These are phyloP conservation scores for Spizellomyces punctatus DNA, from an alignment of 192 early-diverging fungal genomes.

Conservation along the genomic window DNA sequence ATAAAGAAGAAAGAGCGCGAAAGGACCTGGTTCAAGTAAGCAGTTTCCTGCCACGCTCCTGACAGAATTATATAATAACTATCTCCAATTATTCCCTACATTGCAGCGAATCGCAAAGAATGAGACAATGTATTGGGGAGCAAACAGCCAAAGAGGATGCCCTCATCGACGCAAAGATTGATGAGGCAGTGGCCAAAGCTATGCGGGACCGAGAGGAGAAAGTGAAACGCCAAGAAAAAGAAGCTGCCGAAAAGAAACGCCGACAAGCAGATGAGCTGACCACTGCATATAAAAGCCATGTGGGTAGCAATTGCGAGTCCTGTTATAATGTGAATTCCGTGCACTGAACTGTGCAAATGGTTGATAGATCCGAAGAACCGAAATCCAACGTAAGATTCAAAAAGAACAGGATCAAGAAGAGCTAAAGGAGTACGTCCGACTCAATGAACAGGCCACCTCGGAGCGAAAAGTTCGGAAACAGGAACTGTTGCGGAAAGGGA, in stretches of 20 bases:
- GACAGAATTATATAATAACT: not conserved
- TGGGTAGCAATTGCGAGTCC: not conserved
- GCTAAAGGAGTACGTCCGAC: conserved; percentile 23
- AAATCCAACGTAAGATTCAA: not conserved
- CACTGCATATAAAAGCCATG: not conserved
- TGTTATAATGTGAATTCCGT: not conserved
- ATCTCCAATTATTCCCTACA: not conserved
- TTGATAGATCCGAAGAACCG: not conserved
- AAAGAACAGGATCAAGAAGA: conserved; percentile 10
- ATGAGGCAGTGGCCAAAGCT: conserved; percentile 34
- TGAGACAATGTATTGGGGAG: conserved; percentile 35
- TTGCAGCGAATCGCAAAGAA: conserved; percentile 30
- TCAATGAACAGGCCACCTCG: conserved; percentile 5
- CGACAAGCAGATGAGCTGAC: conserved; percentile 10
- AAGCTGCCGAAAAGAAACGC: not conserved
- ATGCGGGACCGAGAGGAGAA: conserved; percentile 27
- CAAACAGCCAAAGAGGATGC: conserved; percentile 5
- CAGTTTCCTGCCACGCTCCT: not conserved
- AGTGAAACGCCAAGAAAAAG: not conserved
- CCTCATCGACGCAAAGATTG: conserved; percentile 32
- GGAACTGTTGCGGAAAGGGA: conserved; percentile 9
- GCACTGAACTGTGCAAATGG: not conserved
- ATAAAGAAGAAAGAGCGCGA: conserved; percentile 40
- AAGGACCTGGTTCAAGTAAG: conserved; percentile 41
- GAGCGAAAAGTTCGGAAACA: not conserved